phyloP scores from a whole-genome alignment of 2,329 filamentous ascomycete genomes.

The Apiospora marii region DNA sequence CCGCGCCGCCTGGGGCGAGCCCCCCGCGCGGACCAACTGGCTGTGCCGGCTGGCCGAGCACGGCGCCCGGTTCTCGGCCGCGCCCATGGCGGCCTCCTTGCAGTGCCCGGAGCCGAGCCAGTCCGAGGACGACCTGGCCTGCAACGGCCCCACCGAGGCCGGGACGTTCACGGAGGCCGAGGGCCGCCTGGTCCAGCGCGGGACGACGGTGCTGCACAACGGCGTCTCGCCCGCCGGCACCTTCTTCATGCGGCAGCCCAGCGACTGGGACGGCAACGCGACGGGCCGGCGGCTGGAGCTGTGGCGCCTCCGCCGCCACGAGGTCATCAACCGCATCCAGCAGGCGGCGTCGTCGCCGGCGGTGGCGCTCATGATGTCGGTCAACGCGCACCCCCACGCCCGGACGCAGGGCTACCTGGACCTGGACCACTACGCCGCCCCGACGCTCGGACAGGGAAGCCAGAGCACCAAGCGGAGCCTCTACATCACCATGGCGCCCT shows the following conservation, averaged over 20 bases:
- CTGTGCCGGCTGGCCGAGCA: neutral
- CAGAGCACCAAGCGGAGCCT: neutral
- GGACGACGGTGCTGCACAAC: neutral
- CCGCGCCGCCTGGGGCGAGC: neutral
- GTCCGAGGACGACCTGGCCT: neutral
- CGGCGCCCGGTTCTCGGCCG: neutral
- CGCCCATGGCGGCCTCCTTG: neutral
- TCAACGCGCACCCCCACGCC: neutral
- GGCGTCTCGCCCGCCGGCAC: neutral
- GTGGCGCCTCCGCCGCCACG: neutral
- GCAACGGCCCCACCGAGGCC: neutral
- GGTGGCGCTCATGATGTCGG: neutral
- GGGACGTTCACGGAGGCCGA: neutral
- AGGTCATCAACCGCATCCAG: constrained; percentile 4
- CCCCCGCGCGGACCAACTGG: neutral
- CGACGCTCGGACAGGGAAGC: neutral
- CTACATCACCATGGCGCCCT: neutral
- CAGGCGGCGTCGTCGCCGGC: neutral
- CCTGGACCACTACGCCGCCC: neutral
- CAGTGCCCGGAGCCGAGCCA: neutral
- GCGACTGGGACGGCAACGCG: neutral
- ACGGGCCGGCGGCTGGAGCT: neutral
- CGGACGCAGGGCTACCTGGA: neutral
- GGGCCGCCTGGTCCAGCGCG: neutral
- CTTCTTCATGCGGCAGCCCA: neutral